Evolutionary conservation across 1,284 basidiomycete genomes (phyloP), one percentile per base, ranked within the genome.

Genomic region (Heterobasidion irregulare): DNA sequence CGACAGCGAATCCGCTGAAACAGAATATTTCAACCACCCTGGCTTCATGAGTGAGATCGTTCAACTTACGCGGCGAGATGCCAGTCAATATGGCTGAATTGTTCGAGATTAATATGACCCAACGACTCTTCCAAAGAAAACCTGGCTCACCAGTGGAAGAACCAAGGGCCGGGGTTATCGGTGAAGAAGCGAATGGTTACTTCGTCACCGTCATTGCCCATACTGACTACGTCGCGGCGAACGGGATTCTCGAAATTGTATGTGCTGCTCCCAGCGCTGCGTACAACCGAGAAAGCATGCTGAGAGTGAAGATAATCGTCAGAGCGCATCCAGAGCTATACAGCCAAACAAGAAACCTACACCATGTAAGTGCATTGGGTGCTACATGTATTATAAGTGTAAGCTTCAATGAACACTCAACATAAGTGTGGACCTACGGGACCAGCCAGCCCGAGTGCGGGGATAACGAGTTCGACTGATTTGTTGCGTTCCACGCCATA

Each of bases 151-250:
- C 51, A 54, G 18, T 54, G 53, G 15, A 54, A 33, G 53, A 54
- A 54, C 76, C 77, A 77, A 6, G 76, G 75, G 6, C 77, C 77
- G 3, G 73, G 60, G 52, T 78, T 79, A 53, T 78, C 66, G 2
- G 76, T 76, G 5, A 63, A 55, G 56, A 67, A 68, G 18, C 67
- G 65, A 35, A 69, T 64, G 8, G 64, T 66, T 13, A 66, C 65
- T 32, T 65, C 60, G 57, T 68, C 66, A 9, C 51, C 10, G 12
- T 15, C 18, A 2, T 19, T 49, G 1, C 67, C 67, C n/a, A 62
- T 63, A 56, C 55, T 65, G 15, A 66, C 66, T 1, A 63, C 62
- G 50, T 68, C 66, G 7, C 66, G 63, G 46, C 53, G 56, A 33
- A 67, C 61, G 6, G 76, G 75, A 54, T 77, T 73, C 12, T 56